A percentile compares a stretch with the other conserved stretches of the same genome.
phyloP scores from a whole-genome alignment of 306 rosid species.

The Medicago arabica region DNA sequence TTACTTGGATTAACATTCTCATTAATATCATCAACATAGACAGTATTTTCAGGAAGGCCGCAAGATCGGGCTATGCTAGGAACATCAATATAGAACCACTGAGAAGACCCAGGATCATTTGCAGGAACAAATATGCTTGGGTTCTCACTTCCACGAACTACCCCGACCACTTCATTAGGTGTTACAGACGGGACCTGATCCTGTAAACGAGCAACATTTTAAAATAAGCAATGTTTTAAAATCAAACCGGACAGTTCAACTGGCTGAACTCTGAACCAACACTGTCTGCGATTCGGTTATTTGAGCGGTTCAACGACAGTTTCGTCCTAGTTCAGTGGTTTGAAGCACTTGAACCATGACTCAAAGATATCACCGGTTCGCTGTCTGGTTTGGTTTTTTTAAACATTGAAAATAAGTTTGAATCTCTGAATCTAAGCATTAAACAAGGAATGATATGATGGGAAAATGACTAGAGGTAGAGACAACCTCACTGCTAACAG shows the following conservation, averaged over 20 bases:
- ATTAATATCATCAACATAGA: conserved; percentile 72
- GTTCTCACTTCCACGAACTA: conserved; percentile 89
- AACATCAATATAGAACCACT: conserved; percentile 95
- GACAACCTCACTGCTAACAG: conserved; percentile 60
- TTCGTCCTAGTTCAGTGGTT: background rate
- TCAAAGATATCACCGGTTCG: background rate
- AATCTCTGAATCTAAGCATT: conserved; percentile 4
- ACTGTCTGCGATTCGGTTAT: background rate
- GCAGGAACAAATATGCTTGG: conserved; percentile 97
- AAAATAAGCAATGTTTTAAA: background rate
- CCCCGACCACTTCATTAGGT: conserved; percentile 71
- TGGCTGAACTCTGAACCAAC: background rate
- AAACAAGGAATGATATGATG: conserved; percentile 12
- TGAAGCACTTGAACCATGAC: background rate
- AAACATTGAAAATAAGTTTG: conserved; percentile 32
- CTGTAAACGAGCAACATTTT: conserved; percentile 44
- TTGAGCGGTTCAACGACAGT: background rate
- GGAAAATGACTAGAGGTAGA: conserved; percentile 16
- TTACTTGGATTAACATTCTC: conserved; percentile 81
- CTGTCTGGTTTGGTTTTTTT: background rate
- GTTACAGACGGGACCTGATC: conserved; percentile 55
- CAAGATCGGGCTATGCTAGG: conserved; percentile 73
- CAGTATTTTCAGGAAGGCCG: conserved; percentile 74
- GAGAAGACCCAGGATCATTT: conserved; percentile 77
- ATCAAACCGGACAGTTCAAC: background rate